A percentile compares a stretch with the other conserved stretches of the same genome.
These are phyloP conservation scores for Debaryomyces tyrocola DNA, from an alignment of 805 yeast species.

Conservation along the genomic window DNA sequence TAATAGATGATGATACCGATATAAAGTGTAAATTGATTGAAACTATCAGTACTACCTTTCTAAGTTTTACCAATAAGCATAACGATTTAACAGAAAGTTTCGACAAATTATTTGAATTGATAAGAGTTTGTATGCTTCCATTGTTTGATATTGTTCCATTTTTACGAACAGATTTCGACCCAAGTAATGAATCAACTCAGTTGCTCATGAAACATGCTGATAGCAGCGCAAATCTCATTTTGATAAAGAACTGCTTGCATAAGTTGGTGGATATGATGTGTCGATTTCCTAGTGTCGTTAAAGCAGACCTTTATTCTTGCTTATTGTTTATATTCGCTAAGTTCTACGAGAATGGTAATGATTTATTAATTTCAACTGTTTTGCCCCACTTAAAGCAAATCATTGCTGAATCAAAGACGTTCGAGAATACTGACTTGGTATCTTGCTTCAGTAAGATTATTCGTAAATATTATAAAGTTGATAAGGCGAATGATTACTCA, in stretches of 20 bases:
- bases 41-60: constrained; percentile 30
- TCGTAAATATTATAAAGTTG: constrained; percentile 17
- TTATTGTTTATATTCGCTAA: constrained; percentile 61
- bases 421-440: constrained; percentile 19
- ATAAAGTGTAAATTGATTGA: constrained; percentile 53
- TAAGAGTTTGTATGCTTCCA: constrained; percentile 67
- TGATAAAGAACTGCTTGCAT: constrained; percentile 50
- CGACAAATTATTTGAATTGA: constrained; percentile 79
- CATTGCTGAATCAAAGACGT: constrained; percentile 21
- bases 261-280: constrained; percentile 62
- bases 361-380: constrained; percentile 46
- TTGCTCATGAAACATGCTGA: constrained; percentile 28
- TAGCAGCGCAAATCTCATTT: constrained; percentile 36
- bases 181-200: constrained; percentile 22
- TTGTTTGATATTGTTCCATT: constrained; percentile 62
- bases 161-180: constrained; percentile 46
- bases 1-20: constrained; percentile 62
- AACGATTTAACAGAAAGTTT: constrained; percentile 44
- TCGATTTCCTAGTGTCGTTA: constrained; percentile 66
- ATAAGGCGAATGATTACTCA: constrained; percentile 18
- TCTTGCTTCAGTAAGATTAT: constrained; percentile 25
- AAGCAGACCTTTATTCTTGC: constrained; percentile 70
- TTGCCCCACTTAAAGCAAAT: constrained; percentile 43
- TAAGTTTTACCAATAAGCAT: constrained; percentile 32
- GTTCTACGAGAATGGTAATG: constrained; percentile 47